A percentile compares a stretch with the other conserved stretches of the same genome.
Conservation (phyloP, 805 yeast species). For the Wickerhamiella sergipiensis region DNA sequence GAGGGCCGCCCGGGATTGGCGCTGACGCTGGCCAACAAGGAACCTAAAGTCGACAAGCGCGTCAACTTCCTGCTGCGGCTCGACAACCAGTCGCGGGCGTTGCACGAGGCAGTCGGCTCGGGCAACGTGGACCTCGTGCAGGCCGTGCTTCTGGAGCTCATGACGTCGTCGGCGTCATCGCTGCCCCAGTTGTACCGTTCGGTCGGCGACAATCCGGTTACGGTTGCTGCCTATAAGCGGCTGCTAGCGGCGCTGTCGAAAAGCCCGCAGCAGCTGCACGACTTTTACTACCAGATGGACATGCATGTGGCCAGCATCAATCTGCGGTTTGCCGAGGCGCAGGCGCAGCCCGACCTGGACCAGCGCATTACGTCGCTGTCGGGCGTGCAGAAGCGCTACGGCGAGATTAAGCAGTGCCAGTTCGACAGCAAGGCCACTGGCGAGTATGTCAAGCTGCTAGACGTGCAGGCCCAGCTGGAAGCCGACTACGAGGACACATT, state of each 20-base stretch:
- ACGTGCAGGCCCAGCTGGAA: slow-evolving; percentile 34
- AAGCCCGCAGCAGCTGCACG: slow-evolving; percentile 30
- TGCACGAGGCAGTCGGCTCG: slow-evolving; percentile 49
- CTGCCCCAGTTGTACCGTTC: slow-evolving; percentile 57
- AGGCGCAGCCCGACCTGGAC: not conserved
- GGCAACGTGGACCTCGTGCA: slow-evolving; percentile 47
- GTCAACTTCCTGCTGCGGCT: slow-evolving; percentile 52
- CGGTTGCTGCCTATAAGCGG: slow-evolving; percentile 29
- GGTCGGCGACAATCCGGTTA: slow-evolving; percentile 35
- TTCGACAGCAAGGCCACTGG: slow-evolving; percentile 30
- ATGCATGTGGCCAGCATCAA: slow-evolving; percentile 29
- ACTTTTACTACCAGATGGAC: slow-evolving; percentile 55
- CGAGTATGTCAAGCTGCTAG: slow-evolving; percentile 32
- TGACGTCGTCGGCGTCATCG: slow-evolving; percentile 34
- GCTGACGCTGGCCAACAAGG: slow-evolving; percentile 50
- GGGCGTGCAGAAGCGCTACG: slow-evolving; percentile 22
- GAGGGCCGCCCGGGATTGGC: slow-evolving; percentile 72
- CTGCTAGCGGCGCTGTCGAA: slow-evolving; percentile 6
- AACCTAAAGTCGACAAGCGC: slow-evolving; percentile 46
- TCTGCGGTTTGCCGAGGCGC: slow-evolving; percentile 18
- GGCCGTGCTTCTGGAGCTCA: slow-evolving; percentile 41
- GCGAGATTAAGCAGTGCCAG: slow-evolving; percentile 22
- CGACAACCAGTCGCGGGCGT: slow-evolving; percentile 59
- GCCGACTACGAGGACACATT: slow-evolving; percentile 30
- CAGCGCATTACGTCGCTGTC: not conserved